Percentiles rank a stretch among this genome's conserved stretches.
phyloP scores from a whole-genome alignment of 345 rosid species.

The Acer yangbiense region DNA sequence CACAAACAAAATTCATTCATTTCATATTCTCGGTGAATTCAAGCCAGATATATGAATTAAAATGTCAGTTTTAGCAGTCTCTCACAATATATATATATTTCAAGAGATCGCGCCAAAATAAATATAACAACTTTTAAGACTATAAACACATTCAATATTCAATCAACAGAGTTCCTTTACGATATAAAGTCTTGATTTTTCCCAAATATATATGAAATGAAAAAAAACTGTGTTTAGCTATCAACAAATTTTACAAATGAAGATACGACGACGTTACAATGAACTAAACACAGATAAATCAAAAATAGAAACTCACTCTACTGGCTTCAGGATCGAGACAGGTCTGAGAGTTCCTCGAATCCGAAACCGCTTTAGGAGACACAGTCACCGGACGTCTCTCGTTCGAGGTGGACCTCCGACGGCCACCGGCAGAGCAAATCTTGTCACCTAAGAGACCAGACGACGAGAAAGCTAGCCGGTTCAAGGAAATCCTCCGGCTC shows the following conservation, averaged over 20 bases:
- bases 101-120: no score
- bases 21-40: background rate
- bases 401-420: background rate
- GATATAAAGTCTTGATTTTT: no score
- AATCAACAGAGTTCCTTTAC: no score
- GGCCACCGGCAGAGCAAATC: constrained; percentile 17
- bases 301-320: constrained; percentile 50
- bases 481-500: constrained; percentile 3
- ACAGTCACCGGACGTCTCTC: constrained; percentile 47
- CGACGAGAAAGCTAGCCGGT: constrained; percentile 53
- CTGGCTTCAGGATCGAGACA: constrained; percentile 99
- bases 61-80: background rate
- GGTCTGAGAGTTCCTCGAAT: constrained; percentile 84
- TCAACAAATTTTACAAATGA: no score
- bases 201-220: no score
- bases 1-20: constrained; percentile 1
- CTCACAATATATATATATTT: no score
- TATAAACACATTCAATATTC: no score
- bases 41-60: background rate
- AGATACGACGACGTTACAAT: no score
- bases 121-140: background rate
- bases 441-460: constrained; percentile 56
- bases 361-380: constrained; percentile 88
- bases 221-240: no score
- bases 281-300: no score